phyloP scores from a whole-genome alignment of 1,284 basidiomycete species.

The Fomes fomentarius region DNA sequence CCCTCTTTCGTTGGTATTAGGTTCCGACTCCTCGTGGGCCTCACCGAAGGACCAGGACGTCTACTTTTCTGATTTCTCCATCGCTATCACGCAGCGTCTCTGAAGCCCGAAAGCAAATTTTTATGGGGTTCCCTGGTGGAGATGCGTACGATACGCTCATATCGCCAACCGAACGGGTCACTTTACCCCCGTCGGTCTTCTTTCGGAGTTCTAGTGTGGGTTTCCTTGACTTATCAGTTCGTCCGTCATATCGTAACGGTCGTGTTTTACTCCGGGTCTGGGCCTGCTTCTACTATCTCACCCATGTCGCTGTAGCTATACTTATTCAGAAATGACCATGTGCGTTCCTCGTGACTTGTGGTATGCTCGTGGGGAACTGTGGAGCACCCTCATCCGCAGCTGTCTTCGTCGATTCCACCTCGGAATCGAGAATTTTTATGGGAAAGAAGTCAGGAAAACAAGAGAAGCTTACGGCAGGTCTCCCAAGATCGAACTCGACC shows the following conservation, averaged over 20 bases:
- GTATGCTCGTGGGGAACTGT: neutral
- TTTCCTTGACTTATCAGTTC: constrained; percentile 1
- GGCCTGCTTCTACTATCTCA: neutral
- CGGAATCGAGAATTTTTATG: too few relatives aligned
- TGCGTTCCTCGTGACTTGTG: neutral
- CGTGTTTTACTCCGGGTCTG: neutral
- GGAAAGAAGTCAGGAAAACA: too few relatives aligned
- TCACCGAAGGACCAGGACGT: constrained; percentile 58
- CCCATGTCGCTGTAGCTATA: neutral
- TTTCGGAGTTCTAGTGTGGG: neutral
- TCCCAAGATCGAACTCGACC: too few relatives aligned
- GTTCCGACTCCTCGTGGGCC: constrained; percentile 51
- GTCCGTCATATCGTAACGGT: constrained; percentile 1
- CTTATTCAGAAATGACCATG: neutral
- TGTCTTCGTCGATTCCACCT: too few relatives aligned
- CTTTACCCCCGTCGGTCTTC: neutral
- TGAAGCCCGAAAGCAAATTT: constrained; percentile 24
- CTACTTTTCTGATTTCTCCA: constrained; percentile 68
- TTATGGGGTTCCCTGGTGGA: constrained; percentile 7
- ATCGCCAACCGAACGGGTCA: neutral
- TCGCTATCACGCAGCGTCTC: constrained; percentile 56
- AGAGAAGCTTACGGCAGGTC: too few relatives aligned
- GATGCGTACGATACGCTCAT: neutral
- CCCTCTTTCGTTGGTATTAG: constrained; percentile 35
- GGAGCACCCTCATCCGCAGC: neutral